Evolutionary conservation across 768 basidiomycete species (phyloP).

Genomic region (Mrakia gelida): DNA sequence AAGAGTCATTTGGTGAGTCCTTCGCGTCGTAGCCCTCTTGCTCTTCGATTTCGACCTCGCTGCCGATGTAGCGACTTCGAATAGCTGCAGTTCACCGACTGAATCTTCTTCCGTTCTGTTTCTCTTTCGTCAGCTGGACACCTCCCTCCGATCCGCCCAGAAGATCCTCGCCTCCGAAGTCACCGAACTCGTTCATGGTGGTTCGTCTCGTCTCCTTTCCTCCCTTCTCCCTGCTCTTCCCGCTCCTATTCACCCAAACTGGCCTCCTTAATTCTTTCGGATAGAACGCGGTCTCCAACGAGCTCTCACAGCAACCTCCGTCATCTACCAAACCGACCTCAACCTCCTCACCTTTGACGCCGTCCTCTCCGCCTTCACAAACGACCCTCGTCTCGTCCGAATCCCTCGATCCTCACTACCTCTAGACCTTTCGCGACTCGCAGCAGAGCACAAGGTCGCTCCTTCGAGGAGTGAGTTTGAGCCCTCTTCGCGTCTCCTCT

Average conservation of each 20-base stretch:
- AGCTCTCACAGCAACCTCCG: conserved; percentile 51
- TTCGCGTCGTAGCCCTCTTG: neutral
- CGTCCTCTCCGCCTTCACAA: conserved; percentile 58
- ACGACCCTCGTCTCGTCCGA: conserved; percentile 61
- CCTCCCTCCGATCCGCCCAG: conserved; percentile 53
- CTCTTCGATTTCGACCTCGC: no score
- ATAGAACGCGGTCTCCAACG: conserved; percentile 48
- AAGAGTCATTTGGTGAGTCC: conserved; percentile 56
- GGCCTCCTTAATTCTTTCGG: no score
- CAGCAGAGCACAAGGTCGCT: conserved; percentile 56
- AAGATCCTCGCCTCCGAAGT: conserved; percentile 56
- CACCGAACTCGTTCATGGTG: conserved; percentile 58
- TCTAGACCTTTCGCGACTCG: conserved; percentile 59
- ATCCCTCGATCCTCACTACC: conserved; percentile 52
- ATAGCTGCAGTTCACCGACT: neutral
- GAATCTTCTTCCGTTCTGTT: neutral
- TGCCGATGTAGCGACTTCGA: no score
- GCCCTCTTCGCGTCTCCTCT: neutral
- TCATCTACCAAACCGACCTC: conserved; percentile 50
- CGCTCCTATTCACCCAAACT: neutral
- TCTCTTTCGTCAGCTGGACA: conserved; percentile 42
- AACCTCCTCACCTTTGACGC: conserved; percentile 54
- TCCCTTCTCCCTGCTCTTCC: neutral
- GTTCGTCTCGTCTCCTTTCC: conserved; percentile 44
- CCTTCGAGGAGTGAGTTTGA: conserved; percentile 59